Evolutionary conservation across 2,329 filamentous ascomycete genomes (phyloP), one percentile per base, ranked within the genome.

Genomic region (Fusarium denticulatum): DNA sequence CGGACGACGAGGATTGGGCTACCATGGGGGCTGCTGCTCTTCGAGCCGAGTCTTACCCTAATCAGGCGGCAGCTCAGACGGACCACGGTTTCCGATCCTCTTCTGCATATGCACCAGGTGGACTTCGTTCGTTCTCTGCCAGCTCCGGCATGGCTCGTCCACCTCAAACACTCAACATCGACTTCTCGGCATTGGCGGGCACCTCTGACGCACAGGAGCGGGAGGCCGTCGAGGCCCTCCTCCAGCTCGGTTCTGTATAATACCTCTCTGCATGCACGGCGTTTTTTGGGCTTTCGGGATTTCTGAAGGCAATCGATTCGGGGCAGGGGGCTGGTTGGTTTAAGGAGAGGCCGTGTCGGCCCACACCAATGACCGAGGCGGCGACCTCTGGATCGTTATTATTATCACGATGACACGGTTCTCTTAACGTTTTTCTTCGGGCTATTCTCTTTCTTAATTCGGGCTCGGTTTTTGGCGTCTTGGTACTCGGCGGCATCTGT

Each of bases 1-100:
- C 96, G 30, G 96, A 98, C 80, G 94, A 98, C 80, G 96, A 98
- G 83, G 95, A 98, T 83, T 98, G 96, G 95, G 94, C 93, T 52
- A 91, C 93, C 59, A 93, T 97, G 71, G 96, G 95, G 61, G 94
- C 95, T 36, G 94, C 93, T 61, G 94, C 94, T 74, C 88, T 98
- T 76, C 91, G 95, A 73, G 89, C 89, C 67, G 87, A 88, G 55
- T 92, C 90, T 12, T 91, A 91, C 78, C 86, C 88, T 61, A 88
- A 83, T 77, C 88, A 86, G 76, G 85, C 81, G 13, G 84, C 86
- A 62, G 83, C 91, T 87, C 82, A 89, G 83, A 84, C 90, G 82
- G 79, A 85, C 84, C 78, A 82, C 75, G 81, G 86, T 81, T 56
- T 74, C 52, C 67, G 73, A 13, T 75, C 79, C 55, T 82, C 86